Conservation (phyloP, 768 basidiomycete genomes). For the Hemileccinum impolitum region DNA sequence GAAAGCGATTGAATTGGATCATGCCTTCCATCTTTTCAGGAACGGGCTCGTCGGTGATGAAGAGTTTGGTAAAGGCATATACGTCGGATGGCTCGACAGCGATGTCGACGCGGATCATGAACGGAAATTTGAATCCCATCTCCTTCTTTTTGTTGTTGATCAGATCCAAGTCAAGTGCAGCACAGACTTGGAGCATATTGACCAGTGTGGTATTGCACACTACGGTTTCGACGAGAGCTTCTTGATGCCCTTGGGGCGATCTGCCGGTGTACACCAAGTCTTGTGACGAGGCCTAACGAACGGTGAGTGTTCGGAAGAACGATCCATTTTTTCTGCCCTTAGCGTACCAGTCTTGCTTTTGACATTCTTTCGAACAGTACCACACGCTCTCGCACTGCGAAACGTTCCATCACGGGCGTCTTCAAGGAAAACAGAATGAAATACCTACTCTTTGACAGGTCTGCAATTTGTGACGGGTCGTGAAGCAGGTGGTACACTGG, state of each 20-base stretch:
- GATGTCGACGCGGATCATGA: slow-evolving; percentile 14
- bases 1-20: slow-evolving; percentile 14
- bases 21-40: slow-evolving; percentile 10
- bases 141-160: slow-evolving; percentile 4
- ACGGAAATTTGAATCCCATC: slow-evolving; percentile 13
- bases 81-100: slow-evolving; percentile 13
- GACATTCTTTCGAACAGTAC: slow-evolving; percentile 22
- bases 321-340: background rate
- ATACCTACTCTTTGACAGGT: slow-evolving; percentile 11
- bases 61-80: slow-evolving; percentile 3
- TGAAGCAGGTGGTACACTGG: slow-evolving; percentile 16
- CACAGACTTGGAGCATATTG: background rate
- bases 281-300: slow-evolving; percentile 13
- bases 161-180: background rate
- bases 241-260: slow-evolving; percentile 13
- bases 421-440: too few species aligned
- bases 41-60: slow-evolving; percentile 5
- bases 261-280: slow-evolving; percentile 3
- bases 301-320: background rate
- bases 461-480: slow-evolving; percentile 2
- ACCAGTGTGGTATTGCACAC: slow-evolving; percentile 5
- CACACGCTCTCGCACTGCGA: slow-evolving; percentile 18
- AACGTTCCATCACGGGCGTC: background rate
- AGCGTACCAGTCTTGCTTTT: slow-evolving; percentile 17
- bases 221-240: slow-evolving; percentile 15